Evolutionary conservation across 441 rosid genomes (phyloP).

Genomic region (Gossypium davidsonii): DNA sequence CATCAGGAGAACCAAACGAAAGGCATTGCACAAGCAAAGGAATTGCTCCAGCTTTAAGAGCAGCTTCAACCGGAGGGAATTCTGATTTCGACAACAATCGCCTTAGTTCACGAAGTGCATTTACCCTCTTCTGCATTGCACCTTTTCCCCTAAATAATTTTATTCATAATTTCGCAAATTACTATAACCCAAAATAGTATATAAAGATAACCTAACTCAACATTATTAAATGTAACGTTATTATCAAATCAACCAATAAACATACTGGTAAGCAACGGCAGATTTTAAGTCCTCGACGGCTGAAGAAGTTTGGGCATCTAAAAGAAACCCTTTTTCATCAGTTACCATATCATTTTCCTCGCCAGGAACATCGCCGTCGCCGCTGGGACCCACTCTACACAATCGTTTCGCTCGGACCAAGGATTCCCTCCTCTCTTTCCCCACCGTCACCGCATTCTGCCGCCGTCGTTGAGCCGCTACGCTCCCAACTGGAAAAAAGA

Average conservation of each 20-base stretch:
- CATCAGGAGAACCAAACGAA: slow-evolving; percentile 82
- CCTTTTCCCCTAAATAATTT: slow-evolving; percentile 57
- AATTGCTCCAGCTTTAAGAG: slow-evolving; percentile 72
- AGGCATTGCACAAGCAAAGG: slow-evolving; percentile 83
- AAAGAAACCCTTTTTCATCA: slow-evolving; percentile 62
- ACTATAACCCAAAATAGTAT: not conserved
- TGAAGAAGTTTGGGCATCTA: slow-evolving; percentile 56
- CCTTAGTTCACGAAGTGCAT: slow-evolving; percentile 78
- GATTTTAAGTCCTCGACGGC: slow-evolving; percentile 72
- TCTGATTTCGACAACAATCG: slow-evolving; percentile 75
- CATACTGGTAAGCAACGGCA: slow-evolving; percentile 65
- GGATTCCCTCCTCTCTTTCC: slow-evolving; percentile 84
- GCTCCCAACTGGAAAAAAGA: slow-evolving; percentile 47
- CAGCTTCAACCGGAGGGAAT: slow-evolving; percentile 77
- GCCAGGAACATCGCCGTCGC: slow-evolving; percentile 28
- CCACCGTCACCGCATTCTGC: slow-evolving; percentile 75
- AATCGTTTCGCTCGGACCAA: slow-evolving; percentile 79
- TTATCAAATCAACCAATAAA: not conserved
- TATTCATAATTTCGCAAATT: not conserved
- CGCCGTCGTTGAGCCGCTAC: slow-evolving; percentile 75
- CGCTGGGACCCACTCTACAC: slow-evolving; percentile 65
- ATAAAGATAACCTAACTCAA: not conserved
- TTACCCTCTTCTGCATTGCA: slow-evolving; percentile 72
- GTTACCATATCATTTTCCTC: slow-evolving; percentile 63
- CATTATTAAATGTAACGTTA: not conserved